A percentile compares a stretch with the other conserved stretches of the same genome.
phyloP scores from a whole-genome alignment of 2,329 filamentous ascomycete genomes.

The Cephalotrichum gorgonifer region DNA sequence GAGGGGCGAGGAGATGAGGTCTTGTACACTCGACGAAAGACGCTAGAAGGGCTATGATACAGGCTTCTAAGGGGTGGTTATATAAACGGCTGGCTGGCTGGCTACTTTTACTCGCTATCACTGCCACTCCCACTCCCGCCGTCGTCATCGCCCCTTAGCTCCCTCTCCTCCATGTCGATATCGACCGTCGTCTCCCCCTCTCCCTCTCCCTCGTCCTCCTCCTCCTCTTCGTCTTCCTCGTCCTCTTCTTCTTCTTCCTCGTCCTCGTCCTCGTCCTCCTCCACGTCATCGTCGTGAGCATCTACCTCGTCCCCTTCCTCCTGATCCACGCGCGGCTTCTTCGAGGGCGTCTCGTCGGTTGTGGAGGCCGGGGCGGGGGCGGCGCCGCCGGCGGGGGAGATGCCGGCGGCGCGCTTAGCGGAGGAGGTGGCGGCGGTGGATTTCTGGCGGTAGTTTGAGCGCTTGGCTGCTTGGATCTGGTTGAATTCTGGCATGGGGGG shows the following conservation, averaged over 20 bases:
- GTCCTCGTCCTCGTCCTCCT: conserved; percentile 32
- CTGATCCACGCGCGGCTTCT: conserved; percentile 6
- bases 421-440: conserved; percentile 47
- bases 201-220: not conserved
- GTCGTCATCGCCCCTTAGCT: not conserved
- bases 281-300: conserved; percentile 10
- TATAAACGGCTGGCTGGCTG: not conserved
- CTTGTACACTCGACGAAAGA: no score
- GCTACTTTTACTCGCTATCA: conserved; percentile 5
- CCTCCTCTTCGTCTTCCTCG: conserved; percentile 2
- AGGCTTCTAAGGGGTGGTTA: no score
- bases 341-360: conserved; percentile 30
- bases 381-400: conserved; percentile 39
- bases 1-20: no score
- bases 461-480: conserved; percentile 62
- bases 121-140: not conserved
- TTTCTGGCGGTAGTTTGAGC: conserved; percentile 61
- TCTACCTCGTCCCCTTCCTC: conserved; percentile 7
- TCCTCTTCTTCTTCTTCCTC: conserved; percentile 7
- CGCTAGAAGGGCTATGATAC: no score
- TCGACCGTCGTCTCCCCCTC: conserved; percentile 2
- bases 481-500: conserved; percentile 49
- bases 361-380: conserved; percentile 24
- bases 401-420: conserved; percentile 15
- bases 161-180: not conserved